Base-by-base conservation (phyloP, 441 rosid genomes). In the Bruguiera hainesii region DNA sequence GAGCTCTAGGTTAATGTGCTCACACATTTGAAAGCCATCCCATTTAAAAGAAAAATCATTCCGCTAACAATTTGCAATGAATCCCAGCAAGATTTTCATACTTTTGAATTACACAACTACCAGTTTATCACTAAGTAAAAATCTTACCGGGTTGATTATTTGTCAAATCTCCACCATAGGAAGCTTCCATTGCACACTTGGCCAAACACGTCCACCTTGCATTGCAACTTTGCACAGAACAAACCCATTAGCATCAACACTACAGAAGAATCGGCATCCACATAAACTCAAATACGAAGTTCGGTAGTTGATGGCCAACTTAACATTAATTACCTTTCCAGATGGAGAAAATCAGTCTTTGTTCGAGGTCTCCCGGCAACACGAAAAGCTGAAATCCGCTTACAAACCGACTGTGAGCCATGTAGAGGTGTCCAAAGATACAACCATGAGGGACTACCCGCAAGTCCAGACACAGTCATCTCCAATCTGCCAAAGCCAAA, bases 111-210 rank as follows among this genome's bases (percentile, higher is more conserved):
- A 52, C 21, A 20, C 7, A 28, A 10, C 16, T 10, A 33, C 42
- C 46, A 56, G 61, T 19, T 23, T 30, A 56, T 53, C 59, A 68
- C 28, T 31, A 67, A 60, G 35, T 56, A 25, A 7, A 71, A 61
- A 37, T 21, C 59, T 62, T 86, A 92, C 97, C 98, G 67, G 83
- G 60, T 64, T 87, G 75, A 69, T 84, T 84, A 64, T 86, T 78
- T 28, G 81, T 73, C 78, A 77, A 73, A 73, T 88, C 94, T 66
- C 93, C 92, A 68, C 90, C 91, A 74, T 71, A 84, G 50, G 96
- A 87, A 83, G 98, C 95, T 80, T 80, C 89, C 93, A 78, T 87
- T 42, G 96, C 89, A 77, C 84, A 84, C 49, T 73, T 81, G 73
- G 81, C 78, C 68, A 78, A 25, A 39, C n/a, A 58, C 67, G 69